Evolutionary conservation across 176 grass and related monocot genomes (phyloP), one percentile per base, ranked within the genome.

Genomic region (Cenchrus purpureus): DNA sequence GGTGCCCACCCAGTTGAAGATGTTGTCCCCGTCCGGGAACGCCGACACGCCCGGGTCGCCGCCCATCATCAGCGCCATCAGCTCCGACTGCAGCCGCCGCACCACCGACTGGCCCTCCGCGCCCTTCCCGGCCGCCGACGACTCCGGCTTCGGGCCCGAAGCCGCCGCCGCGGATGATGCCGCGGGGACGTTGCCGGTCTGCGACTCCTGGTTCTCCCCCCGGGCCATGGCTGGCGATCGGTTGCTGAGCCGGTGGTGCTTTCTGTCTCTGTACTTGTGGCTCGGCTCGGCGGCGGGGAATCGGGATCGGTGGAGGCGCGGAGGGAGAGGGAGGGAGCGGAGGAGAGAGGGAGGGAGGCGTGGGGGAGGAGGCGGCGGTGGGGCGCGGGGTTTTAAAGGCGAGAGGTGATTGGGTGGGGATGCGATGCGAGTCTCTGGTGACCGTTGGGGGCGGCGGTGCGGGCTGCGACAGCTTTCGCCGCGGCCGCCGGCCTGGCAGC

Each of bases 11-110:
- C 97, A 95, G 54, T 86, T 69, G 77, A 98, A 92, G 44, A 98
- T 98, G 80, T 98, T 95, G 77, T 98, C 97, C 37, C 89, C 97
- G 32, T 98, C 93, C 5, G 93, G 93, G 86, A 98, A 98, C 53
- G 91, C 97, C 15, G 93, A 98, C 75, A 98, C 86, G 25, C 93
- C 97, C 71, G 91, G 93, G 88, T 92, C 91, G 1, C 93, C 93
- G 81, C 93, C 81, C 93, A 98, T 98, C 96, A 98, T 98, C 66
- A 98, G 78, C 25, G 97, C 85, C 97, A 98, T 98, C 32, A 98
- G 86, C 85, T 98, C 97, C 67, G 93, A 92, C 84, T 98, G 93
- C 29, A 98, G 84, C 81, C 93, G 88, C 89, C 86, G 87, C 76
- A 95, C 65, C 74, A 98, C 95, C 58, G 93, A 93, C 53, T 92